phyloP scores from a whole-genome alignment of 495 filamentous ascomycete species.

The Cercophora samala region DNA sequence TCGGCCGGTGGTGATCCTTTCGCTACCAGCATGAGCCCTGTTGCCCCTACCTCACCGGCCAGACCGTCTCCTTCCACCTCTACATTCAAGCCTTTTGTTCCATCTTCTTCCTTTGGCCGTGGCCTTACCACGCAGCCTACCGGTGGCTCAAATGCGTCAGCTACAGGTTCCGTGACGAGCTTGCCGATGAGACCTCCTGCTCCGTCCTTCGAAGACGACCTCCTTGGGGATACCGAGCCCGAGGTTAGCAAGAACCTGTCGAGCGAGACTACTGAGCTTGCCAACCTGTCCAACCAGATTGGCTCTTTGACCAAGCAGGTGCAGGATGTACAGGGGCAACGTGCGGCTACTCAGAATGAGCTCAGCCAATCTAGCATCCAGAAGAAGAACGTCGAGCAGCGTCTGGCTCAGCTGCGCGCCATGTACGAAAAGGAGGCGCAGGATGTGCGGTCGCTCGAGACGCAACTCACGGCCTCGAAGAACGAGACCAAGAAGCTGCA shows the following conservation, averaged over 20 bases:
- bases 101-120: constrained; percentile 86
- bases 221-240: constrained; percentile 91
- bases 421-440: constrained; percentile 93
- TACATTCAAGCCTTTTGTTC: constrained; percentile 85
- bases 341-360: constrained; percentile 70
- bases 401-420: constrained; percentile 74
- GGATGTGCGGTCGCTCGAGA: constrained; percentile 78
- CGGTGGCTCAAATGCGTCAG: constrained; percentile 60
- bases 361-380: constrained; percentile 73
- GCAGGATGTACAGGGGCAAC: constrained; percentile 82
- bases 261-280: constrained; percentile 87
- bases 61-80: constrained; percentile 46
- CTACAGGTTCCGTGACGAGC: constrained; percentile 19
- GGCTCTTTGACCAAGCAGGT: constrained; percentile 87
- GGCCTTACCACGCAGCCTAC: constrained; percentile 73
- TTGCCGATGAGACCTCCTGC: constrained; percentile 31
- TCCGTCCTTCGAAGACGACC: constrained; percentile 69
- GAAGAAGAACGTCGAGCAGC: constrained; percentile 86
- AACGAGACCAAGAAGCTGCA: constrained; percentile 80
- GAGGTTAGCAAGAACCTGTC: constrained; percentile 84
- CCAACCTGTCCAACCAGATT: constrained; percentile 94
- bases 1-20: constrained; percentile 61
- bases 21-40: constrained; percentile 43
- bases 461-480: constrained; percentile 68
- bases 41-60: constrained; percentile 52